A percentile compares a stretch with the other conserved stretches of the same genome.
These are phyloP conservation scores for Phaeophleospora eucalypticola DNA, from an alignment of 2,329 filamentous ascomycete species.

Conservation along the genomic window DNA sequence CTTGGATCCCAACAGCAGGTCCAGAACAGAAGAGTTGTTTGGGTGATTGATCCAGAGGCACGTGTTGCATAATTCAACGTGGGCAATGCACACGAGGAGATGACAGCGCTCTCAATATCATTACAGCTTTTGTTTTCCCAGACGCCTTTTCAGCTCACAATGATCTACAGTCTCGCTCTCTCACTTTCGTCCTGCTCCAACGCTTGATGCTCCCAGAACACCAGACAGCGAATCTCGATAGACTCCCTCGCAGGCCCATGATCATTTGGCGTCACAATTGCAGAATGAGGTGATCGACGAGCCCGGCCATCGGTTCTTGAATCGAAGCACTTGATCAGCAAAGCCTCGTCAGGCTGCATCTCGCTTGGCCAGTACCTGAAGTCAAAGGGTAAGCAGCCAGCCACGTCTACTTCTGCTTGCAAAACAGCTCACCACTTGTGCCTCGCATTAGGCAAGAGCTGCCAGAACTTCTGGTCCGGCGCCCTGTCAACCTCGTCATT, in stretches of 20 bases:
- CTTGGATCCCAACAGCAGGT: constrained; percentile 47
- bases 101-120: too few relatives aligned
- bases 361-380: constrained; percentile 5
- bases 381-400: too few relatives aligned
- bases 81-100: too few relatives aligned
- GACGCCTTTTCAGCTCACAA: background rate
- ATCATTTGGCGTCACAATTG: constrained; percentile 8
- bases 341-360: constrained; percentile 4
- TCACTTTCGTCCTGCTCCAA: background rate
- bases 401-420: too few relatives aligned
- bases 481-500: background rate
- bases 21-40: background rate
- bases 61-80: too few relatives aligned
- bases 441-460: background rate
- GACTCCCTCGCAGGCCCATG: constrained; percentile 15
- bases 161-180: background rate
- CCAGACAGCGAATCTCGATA: constrained; percentile 15
- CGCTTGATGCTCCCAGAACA: constrained; percentile 12
- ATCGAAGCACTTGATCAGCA: constrained; percentile 8
- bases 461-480: background rate
- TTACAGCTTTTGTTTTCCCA: background rate
- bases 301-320: background rate
- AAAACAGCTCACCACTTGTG: constrained; percentile 11
- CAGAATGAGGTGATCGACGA: constrained; percentile 4
- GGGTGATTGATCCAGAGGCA: too few relatives aligned